Evolutionary conservation across 306 rosid species (phyloP).

Genomic region (Chamaecrista fasciculata): DNA sequence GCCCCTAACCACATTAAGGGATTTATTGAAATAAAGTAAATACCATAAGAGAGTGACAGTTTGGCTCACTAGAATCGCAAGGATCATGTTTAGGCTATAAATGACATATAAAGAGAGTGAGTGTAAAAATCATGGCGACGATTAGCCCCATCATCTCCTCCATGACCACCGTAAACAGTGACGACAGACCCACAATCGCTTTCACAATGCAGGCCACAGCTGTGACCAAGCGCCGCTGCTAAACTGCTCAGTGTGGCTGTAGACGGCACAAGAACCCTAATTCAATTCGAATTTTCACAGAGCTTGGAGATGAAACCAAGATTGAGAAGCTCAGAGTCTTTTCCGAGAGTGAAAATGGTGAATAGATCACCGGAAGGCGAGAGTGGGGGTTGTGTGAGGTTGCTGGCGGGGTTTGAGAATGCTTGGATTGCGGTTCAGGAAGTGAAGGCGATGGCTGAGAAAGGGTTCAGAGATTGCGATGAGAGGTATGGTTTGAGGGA

Average conservation of each 20-base stretch:
- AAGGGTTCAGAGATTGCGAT: constrained; percentile 40
- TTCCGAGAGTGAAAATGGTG: constrained; percentile 67
- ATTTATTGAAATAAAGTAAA: no score
- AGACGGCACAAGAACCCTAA: constrained; percentile 52
- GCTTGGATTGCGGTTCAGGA: constrained; percentile 64
- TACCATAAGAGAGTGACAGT: no score
- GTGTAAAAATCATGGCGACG: no score
- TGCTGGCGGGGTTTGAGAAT: constrained; percentile 46
- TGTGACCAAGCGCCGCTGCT: constrained; percentile 44
- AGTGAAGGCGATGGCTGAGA: constrained; percentile 76
- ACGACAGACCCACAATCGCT: no score
- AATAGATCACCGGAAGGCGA: constrained; percentile 39
- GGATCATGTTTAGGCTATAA: no score
- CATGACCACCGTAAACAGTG: no score
- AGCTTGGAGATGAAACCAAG: constrained; percentile 30
- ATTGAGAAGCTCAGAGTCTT: constrained; percentile 65
- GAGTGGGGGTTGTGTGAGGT: no score
- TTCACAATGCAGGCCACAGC: no score
- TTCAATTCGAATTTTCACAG: constrained; percentile 21
- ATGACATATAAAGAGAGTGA: no score
- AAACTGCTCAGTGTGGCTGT: constrained; percentile 51
- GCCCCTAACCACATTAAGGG: no score
- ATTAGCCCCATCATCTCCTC: no score
- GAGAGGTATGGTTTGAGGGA: constrained; percentile 44
- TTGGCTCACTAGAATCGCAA: no score